A percentile compares a stretch with the other conserved stretches of the same genome.
Conservation (phyloP, 345 rosid species). For the Psidium friedrichsthalianum region DNA sequence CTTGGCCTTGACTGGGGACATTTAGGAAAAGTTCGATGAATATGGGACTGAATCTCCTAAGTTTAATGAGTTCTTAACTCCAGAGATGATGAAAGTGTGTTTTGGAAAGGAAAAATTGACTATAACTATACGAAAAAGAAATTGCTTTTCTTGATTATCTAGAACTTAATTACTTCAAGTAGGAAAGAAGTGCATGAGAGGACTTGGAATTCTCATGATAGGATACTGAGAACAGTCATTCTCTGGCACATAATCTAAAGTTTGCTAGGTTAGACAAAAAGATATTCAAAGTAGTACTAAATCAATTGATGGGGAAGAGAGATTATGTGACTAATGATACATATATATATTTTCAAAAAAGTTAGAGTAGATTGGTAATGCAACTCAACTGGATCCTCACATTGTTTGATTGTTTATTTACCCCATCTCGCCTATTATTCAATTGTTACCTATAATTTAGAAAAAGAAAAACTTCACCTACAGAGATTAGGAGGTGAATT, state of each 20-base stretch:
- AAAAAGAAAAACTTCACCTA: no score
- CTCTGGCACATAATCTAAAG: no score
- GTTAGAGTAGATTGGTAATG: not conserved
- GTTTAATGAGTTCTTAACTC: not conserved
- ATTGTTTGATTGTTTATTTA: not conserved
- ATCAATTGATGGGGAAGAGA: no score
- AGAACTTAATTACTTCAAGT: not conserved
- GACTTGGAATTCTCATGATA: no score
- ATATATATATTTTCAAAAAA: not conserved
- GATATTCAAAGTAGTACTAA: no score
- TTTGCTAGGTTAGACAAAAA: no score
- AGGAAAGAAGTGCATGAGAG: no score
- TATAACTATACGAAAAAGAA: not conserved
- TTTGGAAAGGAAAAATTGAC: not conserved
- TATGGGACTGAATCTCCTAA: not conserved
- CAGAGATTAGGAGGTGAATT: no score
- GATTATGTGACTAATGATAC: no score
- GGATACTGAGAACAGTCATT: no score
- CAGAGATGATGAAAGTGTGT: not conserved
- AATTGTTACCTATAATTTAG: no score
- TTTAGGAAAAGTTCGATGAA: not conserved
- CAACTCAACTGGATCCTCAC: not conserved
- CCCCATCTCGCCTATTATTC: no score
- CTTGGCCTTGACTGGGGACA: not conserved
- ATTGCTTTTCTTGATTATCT: not conserved